phyloP scores from a whole-genome alignment of 108 stramenopile species.

The Pseudonitzschia delicatissima region DNA sequence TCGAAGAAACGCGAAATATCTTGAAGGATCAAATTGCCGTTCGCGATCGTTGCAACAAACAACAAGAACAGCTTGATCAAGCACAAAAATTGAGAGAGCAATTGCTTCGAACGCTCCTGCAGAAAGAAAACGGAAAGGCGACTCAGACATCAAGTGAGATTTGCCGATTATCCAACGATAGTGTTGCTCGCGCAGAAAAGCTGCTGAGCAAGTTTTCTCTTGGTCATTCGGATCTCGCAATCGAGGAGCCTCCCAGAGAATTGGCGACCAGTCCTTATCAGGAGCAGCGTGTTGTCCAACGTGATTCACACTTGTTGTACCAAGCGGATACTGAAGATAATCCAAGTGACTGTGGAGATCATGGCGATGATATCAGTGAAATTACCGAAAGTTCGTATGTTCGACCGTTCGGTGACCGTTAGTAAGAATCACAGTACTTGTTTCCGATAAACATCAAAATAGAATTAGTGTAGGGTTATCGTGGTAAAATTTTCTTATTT shows the following conservation, averaged over 20 bases:
- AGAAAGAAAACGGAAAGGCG: constrained; percentile 38
- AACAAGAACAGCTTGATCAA: constrained; percentile 41
- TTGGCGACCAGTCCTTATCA: background rate
- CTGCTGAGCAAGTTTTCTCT: constrained; percentile 12
- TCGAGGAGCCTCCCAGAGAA: background rate
- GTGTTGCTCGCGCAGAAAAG: constrained; percentile 19
- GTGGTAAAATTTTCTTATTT: constrained; percentile 30
- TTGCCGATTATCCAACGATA: constrained; percentile 20
- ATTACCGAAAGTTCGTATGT: constrained; percentile 32
- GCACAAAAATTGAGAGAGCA: constrained; percentile 36
- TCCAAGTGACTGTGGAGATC: constrained; percentile 1
- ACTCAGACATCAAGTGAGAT: constrained; percentile 14
- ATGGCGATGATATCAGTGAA: constrained; percentile 45
- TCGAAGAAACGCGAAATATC: constrained; percentile 22
- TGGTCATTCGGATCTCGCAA: background rate
- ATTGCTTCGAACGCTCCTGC: constrained; percentile 36
- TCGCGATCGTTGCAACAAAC: constrained; percentile 26
- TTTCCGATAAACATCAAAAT: too few relatives aligned
- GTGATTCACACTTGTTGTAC: too few relatives aligned
- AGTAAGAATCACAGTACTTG: background rate
- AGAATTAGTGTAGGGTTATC: too few relatives aligned
- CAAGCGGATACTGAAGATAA: background rate
- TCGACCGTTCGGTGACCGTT: constrained; percentile 12
- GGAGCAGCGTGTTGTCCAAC: background rate
- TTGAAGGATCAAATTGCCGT: constrained; percentile 34